Conservation (phyloP, 306 rosid species). For the Ceratonia siliqua region DNA sequence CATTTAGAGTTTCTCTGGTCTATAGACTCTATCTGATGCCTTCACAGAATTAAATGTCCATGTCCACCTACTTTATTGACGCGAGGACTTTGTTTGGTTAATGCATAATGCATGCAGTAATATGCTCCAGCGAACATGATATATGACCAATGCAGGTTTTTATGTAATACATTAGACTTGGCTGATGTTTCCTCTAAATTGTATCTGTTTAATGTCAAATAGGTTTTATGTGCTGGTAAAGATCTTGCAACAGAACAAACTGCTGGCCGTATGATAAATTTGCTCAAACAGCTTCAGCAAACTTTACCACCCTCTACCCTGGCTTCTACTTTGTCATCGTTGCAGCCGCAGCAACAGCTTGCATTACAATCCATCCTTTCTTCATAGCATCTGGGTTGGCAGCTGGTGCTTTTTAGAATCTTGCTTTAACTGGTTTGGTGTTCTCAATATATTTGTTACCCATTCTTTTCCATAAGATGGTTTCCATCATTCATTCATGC, state of each 20-base stretch:
- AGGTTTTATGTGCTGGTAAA: conserved; percentile 93
- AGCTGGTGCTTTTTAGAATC: conserved; percentile 38
- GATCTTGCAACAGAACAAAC: conserved; percentile 96
- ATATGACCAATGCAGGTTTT: too few relatives aligned
- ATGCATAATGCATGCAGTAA: too few relatives aligned
- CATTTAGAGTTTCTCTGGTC: too few relatives aligned
- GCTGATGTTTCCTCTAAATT: too few relatives aligned
- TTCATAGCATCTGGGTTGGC: conserved; percentile 37
- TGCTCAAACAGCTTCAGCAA: conserved; percentile 91
- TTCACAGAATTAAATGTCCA: too few relatives aligned
- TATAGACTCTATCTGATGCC: too few relatives aligned
- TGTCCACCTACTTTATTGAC: too few relatives aligned
- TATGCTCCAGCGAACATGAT: too few relatives aligned
- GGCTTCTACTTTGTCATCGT: conserved; percentile 96
- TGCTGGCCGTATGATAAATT: conserved; percentile 72
- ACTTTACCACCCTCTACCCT: conserved; percentile 83
- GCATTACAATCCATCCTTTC: conserved; percentile 86
- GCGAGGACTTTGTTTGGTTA: too few relatives aligned
- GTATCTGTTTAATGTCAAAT: too few relatives aligned
- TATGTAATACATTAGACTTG: too few relatives aligned
- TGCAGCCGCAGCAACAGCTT: conserved; percentile 96
- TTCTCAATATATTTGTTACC: conserved; percentile 45
- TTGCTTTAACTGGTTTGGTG: conserved; percentile 45
- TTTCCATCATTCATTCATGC: conserved; percentile 65
- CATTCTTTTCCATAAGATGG: conserved; percentile 83